Evolutionary conservation across 2,329 filamentous ascomycete genomes (phyloP), one percentile per base, ranked within the genome.

Genomic region (Colletotrichum echinochloae): DNA sequence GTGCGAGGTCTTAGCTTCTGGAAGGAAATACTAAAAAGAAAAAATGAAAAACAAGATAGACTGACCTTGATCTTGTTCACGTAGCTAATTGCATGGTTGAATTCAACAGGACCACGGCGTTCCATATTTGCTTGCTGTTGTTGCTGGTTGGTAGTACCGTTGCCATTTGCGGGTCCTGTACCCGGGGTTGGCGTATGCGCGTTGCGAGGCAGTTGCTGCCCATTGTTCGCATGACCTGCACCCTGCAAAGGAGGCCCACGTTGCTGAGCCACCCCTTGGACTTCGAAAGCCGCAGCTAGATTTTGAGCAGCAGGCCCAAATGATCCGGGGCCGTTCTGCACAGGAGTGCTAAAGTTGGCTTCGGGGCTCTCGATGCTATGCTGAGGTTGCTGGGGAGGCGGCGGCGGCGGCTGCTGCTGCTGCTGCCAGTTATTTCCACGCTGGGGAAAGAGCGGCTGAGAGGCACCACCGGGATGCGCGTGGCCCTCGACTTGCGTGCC

Each of bases 61-160:
- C 88, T 80, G 83, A 96, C 95, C 91, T 99, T 99, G 77, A 99
- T 99, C 83, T 99, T 99, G 79, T 99, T 99, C 65, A 99, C 96
- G 77, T 99, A 99, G 80, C 95, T 98, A 73, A 99, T 99, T 0
- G 96, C 96, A 82, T 99, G 96, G 79, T 99, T 99, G 81, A 99
- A 99, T 78, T 99, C 96, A 23, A 99, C 96, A 1, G 96, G 96
- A 0, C 95, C 95, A 66, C 95, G 90, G 78, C 96, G 97, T 80
- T 97, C 95, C 79, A 93, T 83, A 81, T 87, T 83, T 80, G 88
- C 83, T 82, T 91, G 68, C 33, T 68, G 64, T 55, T 70, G 66
- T 55, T 70, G 66, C 81, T 89, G 83, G 75, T 85, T 83, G 28
- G 86, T 87, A 71, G 86, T 85, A 54, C 89, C 90, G 75, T 91